Percentiles rank a stretch among this genome's conserved stretches.
phyloP scores from a whole-genome alignment of 768 basidiomycete genomes.

The Lactarius quietus region DNA sequence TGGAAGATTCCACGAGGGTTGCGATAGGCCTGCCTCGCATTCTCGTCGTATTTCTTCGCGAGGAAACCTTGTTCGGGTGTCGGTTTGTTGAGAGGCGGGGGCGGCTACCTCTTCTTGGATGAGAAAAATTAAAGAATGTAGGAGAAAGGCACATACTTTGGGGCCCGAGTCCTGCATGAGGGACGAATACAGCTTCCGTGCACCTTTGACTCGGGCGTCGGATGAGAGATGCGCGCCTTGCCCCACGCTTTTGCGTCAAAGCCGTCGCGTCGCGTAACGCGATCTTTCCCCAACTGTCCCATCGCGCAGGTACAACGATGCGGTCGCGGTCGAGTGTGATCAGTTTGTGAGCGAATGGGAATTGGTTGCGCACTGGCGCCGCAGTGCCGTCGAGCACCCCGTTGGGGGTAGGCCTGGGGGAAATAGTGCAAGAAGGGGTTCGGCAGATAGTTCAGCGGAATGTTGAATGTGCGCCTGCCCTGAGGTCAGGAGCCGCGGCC shows the following conservation, averaged over 20 bases:
- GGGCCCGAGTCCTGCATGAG: constrained; percentile 74
- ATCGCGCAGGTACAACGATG: constrained; percentile 54
- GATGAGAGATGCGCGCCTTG: too few relatives aligned
- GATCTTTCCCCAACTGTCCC: too few relatives aligned
- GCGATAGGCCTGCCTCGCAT: constrained; percentile 82
- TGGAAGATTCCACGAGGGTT: constrained; percentile 88
- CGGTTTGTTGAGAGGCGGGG: too few relatives aligned
- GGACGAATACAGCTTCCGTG: constrained; percentile 51
- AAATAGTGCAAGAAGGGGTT: constrained; percentile 66
- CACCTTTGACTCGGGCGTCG: too few relatives aligned
- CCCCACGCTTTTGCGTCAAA: too few relatives aligned
- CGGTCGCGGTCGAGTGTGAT: constrained; percentile 92
- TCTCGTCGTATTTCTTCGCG: constrained; percentile 53
- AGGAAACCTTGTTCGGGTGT: constrained; percentile 90
- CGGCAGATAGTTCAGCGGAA: too few relatives aligned
- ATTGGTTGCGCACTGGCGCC: constrained; percentile 65
- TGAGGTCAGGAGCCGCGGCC: too few relatives aligned
- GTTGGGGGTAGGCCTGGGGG: constrained; percentile 55
- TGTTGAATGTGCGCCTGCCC: too few relatives aligned
- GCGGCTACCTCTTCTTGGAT: constrained; percentile 40
- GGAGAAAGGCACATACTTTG: constrained; percentile 49
- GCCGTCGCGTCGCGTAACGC: too few relatives aligned
- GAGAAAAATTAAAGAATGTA: not conserved
- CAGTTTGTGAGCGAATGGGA: constrained; percentile 69
- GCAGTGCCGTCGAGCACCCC: constrained; percentile 34